A percentile compares a stretch with the other conserved stretches of the same genome.
phyloP scores from a whole-genome alignment of 2,329 filamentous ascomycete species.

The Fusarium liriodendri region DNA sequence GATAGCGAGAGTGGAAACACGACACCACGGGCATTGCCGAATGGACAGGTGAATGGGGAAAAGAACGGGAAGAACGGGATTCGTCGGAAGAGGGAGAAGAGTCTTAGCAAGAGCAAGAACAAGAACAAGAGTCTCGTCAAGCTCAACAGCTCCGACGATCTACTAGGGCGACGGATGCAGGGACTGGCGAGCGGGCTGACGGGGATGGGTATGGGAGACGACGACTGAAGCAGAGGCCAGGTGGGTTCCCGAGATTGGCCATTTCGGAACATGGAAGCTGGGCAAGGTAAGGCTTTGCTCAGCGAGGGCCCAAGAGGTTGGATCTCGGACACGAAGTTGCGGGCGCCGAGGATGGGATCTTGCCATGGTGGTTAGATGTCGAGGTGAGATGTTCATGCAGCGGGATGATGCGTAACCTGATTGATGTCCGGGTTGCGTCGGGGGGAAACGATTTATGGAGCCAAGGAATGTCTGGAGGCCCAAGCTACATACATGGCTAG shows the following conservation, averaged over 20 bases:
- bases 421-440: slow-evolving; percentile 27
- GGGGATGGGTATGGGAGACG: slow-evolving; percentile 59
- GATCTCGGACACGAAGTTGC: slow-evolving; percentile 31
- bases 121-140: slow-evolving; percentile 62
- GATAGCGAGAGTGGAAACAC: slow-evolving; percentile 35
- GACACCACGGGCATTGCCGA: slow-evolving; percentile 19
- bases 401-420: slow-evolving; percentile 17
- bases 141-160: slow-evolving; percentile 68
- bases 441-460: slow-evolving; percentile 4
- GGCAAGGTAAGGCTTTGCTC: neutral
- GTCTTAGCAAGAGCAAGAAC: slow-evolving; percentile 54
- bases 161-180: slow-evolving; percentile 68
- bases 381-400: slow-evolving; percentile 27
- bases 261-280: neutral
- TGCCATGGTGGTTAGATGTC: slow-evolving; percentile 1
- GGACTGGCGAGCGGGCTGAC: slow-evolving; percentile 66
- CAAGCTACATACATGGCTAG: neutral
- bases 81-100: slow-evolving; percentile 41
- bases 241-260: slow-evolving; percentile 3
- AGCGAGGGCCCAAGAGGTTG: neutral
- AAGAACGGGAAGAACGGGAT: slow-evolving; percentile 39
- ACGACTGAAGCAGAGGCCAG: slow-evolving; percentile 44
- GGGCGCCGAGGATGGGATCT: slow-evolving; percentile 14
- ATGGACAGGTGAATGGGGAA: slow-evolving; percentile 40
- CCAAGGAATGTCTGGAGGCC: neutral